These are phyloP conservation scores for Gamarada debralockiae DNA, from an alignment of 495 filamentous ascomycete species.

Conservation along the genomic window DNA sequence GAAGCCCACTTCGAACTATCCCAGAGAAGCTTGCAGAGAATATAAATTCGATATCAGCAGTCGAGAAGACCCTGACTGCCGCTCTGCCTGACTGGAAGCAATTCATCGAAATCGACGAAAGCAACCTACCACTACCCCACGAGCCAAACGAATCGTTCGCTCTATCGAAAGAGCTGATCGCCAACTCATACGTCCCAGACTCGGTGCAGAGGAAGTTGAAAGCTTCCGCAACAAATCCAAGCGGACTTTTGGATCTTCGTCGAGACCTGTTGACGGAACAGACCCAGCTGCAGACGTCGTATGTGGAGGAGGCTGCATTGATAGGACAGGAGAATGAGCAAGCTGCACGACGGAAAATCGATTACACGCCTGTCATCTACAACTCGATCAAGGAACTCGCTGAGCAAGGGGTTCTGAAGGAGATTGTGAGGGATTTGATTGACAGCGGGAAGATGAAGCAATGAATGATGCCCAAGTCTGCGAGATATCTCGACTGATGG, in stretches of 20 bases:
- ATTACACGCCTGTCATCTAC: constrained; percentile 15
- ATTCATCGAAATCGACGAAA: constrained; percentile 5
- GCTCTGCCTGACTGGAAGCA: constrained; percentile 18
- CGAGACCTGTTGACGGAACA: constrained; percentile 3
- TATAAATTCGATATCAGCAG: constrained; percentile 25
- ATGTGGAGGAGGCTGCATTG: constrained; percentile 4
- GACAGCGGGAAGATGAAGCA: not conserved
- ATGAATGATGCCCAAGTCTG: not conserved
- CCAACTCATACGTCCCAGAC: not conserved
- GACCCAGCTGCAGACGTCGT: not conserved
- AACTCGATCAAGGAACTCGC: constrained; percentile 11
- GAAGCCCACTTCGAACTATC: constrained; percentile 30
- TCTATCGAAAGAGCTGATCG: constrained; percentile 6
- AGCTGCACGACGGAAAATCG: constrained; percentile 7
- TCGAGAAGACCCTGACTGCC: constrained; percentile 23
- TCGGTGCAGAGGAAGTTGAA: not conserved
- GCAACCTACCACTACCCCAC: not conserved
- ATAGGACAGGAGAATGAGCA: constrained; percentile 8
- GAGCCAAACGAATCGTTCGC: constrained; percentile 1
- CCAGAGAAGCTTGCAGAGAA: constrained; percentile 30
- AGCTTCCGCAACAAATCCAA: not conserved
- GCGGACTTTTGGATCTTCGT: constrained; percentile 1
- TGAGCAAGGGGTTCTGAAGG: constrained; percentile 10
- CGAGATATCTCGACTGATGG: too few species aligned
- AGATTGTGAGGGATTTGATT: not conserved